phyloP scores from a whole-genome alignment of 192 early-diverging fungal species.

The Coemansia sp. region DNA sequence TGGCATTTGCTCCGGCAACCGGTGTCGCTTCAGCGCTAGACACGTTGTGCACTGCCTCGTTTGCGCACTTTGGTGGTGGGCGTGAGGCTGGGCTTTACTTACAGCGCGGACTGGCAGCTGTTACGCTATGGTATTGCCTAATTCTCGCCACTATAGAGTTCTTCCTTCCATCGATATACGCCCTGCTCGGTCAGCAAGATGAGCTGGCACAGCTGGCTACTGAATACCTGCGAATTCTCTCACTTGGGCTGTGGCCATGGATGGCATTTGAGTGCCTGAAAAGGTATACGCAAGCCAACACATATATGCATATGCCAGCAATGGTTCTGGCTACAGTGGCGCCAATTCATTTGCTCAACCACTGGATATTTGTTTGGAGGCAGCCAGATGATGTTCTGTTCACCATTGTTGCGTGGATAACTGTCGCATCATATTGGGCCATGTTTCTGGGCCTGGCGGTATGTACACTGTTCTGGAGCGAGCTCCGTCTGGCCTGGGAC shows the following conservation, averaged over 20 bases:
- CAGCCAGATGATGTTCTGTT: constrained; percentile 62
- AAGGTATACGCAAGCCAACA: constrained; percentile 84
- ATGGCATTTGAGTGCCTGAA: constrained; percentile 87
- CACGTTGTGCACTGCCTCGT: constrained; percentile 72
- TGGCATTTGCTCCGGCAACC: constrained; percentile 70
- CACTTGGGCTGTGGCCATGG: constrained; percentile 79
- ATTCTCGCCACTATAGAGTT: constrained; percentile 72
- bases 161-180: constrained; percentile 66
- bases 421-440: constrained; percentile 72
- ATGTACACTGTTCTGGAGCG: constrained; percentile 63
- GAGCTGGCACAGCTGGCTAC: constrained; percentile 70
- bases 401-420: constrained; percentile 82
- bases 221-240: constrained; percentile 64
- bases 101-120: constrained; percentile 78
- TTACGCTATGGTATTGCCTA: constrained; percentile 63
- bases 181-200: constrained; percentile 70
- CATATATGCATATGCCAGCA: constrained; percentile 71
- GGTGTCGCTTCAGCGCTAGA: constrained; percentile 75
- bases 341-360: constrained; percentile 59
- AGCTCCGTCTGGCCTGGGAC: constrained; percentile 62
- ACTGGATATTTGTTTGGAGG: constrained; percentile 80
- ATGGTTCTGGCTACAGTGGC: constrained; percentile 25
- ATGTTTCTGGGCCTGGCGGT: constrained; percentile 65
- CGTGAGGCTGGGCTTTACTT: constrained; percentile 67
- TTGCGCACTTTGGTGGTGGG: constrained; percentile 61